Base-by-base conservation (phyloP, 2,329 filamentous ascomycete genomes). In the Aspergillus costaricaensis region DNA sequence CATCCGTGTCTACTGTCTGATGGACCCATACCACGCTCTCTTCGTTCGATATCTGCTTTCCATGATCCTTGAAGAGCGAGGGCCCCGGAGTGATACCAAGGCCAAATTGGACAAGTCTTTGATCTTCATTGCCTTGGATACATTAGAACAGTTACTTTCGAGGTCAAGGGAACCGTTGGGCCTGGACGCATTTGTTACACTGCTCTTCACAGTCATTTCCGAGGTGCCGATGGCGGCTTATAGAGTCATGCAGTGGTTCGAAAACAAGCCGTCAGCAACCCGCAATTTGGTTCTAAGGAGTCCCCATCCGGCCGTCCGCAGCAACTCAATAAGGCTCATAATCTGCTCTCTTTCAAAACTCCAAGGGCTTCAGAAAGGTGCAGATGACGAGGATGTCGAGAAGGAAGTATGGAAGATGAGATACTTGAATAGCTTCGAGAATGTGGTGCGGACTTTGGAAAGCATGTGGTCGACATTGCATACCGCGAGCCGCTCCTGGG, bases 1-100 rank as follows among this genome's bases (percentile, higher is more conserved):
- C 23, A 82, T 96, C 50, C 86, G 89, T 56, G 86, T 89, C 17
- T 92, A 96, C 70, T 93, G 90, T 72, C 81, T 96, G 23, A 91
- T 90, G 68, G 92, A 96, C 68, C 85, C 86, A 1, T 82, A 82
- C 32, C 91, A 96, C 69, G 81, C 87, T 2, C 77, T 79, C 1
- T 91, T 96, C 65, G 83, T 92, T 15, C 80, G 83, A 38, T 81
- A 82, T 57, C 79, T 91, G 39, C 82, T 95, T 30, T 75, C 79
- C 7, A 83, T 85, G 41, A 77, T 88, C 53, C 85, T 81, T 51
- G 76, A 79, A 19, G 68, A 85, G 36, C 82, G 80, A 53, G 71
- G 75, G 8, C 77, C 79, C 0, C 74, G 75, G n/a, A 86, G 85
- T 68, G 83, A 82, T 1, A 70, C 77, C 14, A 75, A 82, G 15